Base-by-base conservation (phyloP, 2,329 filamentous ascomycete genomes). In the Pseudopyricularia cyperi region DNA sequence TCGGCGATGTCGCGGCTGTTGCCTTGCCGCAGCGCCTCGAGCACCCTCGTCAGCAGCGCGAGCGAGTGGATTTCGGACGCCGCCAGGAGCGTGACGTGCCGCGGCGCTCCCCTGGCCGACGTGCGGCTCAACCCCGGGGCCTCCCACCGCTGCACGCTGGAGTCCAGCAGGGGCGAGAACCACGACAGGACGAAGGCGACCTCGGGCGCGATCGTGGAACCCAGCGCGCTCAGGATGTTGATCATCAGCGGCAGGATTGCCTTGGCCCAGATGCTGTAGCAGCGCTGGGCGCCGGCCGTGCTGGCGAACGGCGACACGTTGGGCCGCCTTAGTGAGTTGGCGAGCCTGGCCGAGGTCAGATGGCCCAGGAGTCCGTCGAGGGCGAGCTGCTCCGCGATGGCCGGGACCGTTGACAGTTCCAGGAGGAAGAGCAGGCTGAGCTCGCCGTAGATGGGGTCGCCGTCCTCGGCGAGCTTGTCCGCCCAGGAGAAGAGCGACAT, bases 401-500 rank as follows among this genome's bases (percentile, higher is more conserved):
- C 68, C 0, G 87, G 85, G 14, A 97, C 76, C 14, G 80, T 83
- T 1, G 90, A 95, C 12, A 98, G 76, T 58, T 95, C 87, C 22
- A 95, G 80, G 14, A 98, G 75, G 66, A 97, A 94, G 26, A 90
- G 76, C 39, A 95, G 77, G 60, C 87, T 87, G n/a, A 96, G 78
- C 63, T 96, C 90, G 57, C 90, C 93, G 65, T 96, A 97, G 30
- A 97, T 74, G 0, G 93, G 91, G 62, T 97, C 91, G 19, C 50
- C 50, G 28, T 83, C 81, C 34, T 85, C 76, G 0, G 85, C 79
- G 24, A 97, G 75, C 57, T 84, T 82, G 65, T 97, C 89, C 4
- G 91, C 81, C 93, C 93, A 98, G 0, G 89, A 95, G 67, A 91
- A 97, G 5, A 98, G 76, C 33, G 87, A 89, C 6, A 85, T 83